A percentile compares a stretch with the other conserved stretches of the same genome.
These are phyloP conservation scores for Cutaneotrichosporon cyanovorans DNA, from an alignment of 1,284 basidiomycete genomes.

Conservation along the genomic window DNA sequence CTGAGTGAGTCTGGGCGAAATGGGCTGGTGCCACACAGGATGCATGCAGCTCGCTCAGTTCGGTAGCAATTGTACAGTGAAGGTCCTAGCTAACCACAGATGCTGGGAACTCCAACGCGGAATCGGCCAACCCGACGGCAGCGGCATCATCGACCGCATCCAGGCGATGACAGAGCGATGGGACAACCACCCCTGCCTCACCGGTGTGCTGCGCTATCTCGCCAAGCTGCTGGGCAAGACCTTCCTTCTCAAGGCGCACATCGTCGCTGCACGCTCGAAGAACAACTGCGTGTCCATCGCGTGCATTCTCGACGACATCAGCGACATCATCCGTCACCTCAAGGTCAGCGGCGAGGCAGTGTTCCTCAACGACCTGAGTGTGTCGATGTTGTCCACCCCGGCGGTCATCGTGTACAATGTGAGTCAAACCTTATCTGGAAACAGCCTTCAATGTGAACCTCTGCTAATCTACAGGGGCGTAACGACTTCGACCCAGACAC, in stretches of 20 bases:
- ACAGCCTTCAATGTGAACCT: no score
- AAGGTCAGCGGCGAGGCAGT: background rate
- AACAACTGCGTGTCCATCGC: no score
- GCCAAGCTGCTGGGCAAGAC: background rate
- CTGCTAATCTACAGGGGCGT: no score
- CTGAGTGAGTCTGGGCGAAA: background rate
- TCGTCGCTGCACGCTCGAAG: background rate
- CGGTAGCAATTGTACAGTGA: no score
- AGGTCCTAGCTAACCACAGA: no score
- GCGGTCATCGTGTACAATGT: no score
- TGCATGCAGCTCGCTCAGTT: no score
- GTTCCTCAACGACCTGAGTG: background rate
- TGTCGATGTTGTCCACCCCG: no score
- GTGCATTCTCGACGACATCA: background rate
- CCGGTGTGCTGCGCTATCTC: background rate
- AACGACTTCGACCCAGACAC: no score
- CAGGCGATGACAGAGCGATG: background rate
- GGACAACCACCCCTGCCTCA: background rate
- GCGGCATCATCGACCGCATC: background rate
- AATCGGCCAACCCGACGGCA: background rate
- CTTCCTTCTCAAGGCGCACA: background rate
- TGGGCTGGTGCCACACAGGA: no score
- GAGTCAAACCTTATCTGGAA: no score
- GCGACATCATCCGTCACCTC: background rate
- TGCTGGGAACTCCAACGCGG: constrained; percentile 2